Percentiles rank a stretch among this genome's conserved stretches.
Conservation (phyloP, 495 filamentous ascomycete species). For the Hypoxylon intermedium region DNA sequence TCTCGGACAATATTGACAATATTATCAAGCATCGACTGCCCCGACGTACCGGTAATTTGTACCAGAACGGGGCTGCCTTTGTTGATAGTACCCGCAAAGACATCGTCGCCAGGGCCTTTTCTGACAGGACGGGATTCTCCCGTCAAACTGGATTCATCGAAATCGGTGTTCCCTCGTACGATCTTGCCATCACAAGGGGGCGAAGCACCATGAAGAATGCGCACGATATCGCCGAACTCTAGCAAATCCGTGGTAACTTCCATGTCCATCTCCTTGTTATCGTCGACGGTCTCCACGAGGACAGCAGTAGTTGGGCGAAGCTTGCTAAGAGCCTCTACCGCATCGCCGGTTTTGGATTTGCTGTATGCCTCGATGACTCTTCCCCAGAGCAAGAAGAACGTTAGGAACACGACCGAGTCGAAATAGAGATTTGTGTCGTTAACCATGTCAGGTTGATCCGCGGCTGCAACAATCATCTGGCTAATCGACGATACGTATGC, state of each 20-base stretch:
- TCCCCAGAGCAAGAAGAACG: conserved; percentile 83
- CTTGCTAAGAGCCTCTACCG: conserved; percentile 78
- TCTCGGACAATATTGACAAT: conserved; percentile 91
- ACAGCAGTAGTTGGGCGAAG: conserved; percentile 82
- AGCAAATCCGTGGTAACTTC: conserved; percentile 73
- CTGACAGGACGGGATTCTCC: conserved; percentile 82
- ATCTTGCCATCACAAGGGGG: conserved; percentile 85
- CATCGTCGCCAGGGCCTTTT: conserved; percentile 73
- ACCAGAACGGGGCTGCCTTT: conserved; percentile 73
- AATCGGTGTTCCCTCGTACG: conserved; percentile 67
- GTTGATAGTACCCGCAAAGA: conserved; percentile 90
- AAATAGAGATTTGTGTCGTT: conserved; percentile 77
- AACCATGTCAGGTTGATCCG: conserved; percentile 40
- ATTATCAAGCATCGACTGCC: conserved; percentile 88
- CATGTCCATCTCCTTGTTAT: conserved; percentile 42
- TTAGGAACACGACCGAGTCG: conserved; percentile 92
- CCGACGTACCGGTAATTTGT: conserved; percentile 70
- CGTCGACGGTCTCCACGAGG: conserved; percentile 60
- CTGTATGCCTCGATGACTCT: conserved; percentile 88
- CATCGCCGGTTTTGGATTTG: conserved; percentile 90
- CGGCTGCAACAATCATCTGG: conserved; percentile 74
- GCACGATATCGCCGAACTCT: conserved; percentile 82
- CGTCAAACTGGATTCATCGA: conserved; percentile 90
- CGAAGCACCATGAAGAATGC: conserved; percentile 77
- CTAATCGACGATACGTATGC: conserved; percentile 87